A percentile compares a stretch with the other conserved stretches of the same genome.
phyloP scores from a whole-genome alignment of 345 rosid genomes.

The Pistacia vera region DNA sequence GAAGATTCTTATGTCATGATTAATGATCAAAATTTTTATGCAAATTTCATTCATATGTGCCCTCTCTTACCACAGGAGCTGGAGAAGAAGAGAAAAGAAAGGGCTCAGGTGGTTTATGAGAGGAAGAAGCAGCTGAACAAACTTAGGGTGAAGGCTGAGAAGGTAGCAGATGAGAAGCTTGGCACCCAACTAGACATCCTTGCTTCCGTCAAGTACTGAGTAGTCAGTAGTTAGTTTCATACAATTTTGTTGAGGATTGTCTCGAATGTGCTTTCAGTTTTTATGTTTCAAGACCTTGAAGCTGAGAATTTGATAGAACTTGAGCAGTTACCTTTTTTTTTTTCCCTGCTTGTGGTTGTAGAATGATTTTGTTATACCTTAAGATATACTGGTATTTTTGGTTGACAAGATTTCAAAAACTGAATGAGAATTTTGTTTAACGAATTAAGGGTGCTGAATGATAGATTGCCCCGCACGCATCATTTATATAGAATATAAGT shows the following conservation, averaged over 20 bases:
- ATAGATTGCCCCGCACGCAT: too few species aligned
- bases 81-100: slow-evolving; percentile 87
- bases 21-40: background rate
- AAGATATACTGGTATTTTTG: slow-evolving; percentile 4
- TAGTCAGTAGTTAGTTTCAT: background rate
- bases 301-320: slow-evolving; percentile 5
- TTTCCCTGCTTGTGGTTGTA: background rate
- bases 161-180: slow-evolving; percentile 74
- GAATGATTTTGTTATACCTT: slow-evolving; percentile 10
- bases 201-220: slow-evolving; percentile 63
- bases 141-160: slow-evolving; percentile 82
- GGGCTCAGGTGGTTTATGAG: slow-evolving; percentile 60
- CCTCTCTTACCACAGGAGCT: slow-evolving; percentile 45
- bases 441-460: background rate
- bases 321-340: background rate
- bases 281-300: background rate
- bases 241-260: slow-evolving; percentile 14
- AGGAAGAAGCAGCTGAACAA: slow-evolving; percentile 79
- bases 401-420: background rate
- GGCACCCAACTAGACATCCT: slow-evolving; percentile 68
- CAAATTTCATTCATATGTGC: background rate
- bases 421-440: background rate
- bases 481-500: too few species aligned
- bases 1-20: background rate
- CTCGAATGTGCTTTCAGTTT: slow-evolving; percentile 9